Conservation (phyloP, 2,329 filamentous ascomycete species). For the Triangularia verruculosa region DNA sequence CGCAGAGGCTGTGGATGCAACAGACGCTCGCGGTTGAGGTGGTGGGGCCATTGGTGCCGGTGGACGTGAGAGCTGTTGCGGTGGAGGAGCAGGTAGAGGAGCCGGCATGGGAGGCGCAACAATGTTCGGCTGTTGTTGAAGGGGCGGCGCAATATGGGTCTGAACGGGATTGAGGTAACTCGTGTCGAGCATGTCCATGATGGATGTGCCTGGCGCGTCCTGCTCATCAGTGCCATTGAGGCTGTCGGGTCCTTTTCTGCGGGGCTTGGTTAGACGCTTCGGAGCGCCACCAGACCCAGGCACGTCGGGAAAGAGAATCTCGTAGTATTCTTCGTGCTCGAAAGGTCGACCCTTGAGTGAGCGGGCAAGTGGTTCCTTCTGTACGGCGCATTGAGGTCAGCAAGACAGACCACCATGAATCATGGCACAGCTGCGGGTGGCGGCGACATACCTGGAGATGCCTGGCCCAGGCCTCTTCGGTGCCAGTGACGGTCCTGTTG, state of each 20-base stretch:
- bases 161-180: constrained; percentile 27
- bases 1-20: constrained; percentile 40
- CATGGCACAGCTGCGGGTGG: neutral
- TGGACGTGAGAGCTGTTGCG: constrained; percentile 24
- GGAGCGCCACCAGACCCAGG: constrained; percentile 58
- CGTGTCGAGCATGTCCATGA: constrained; percentile 44
- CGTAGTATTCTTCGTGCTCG: constrained; percentile 60
- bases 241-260: constrained; percentile 48
- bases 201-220: constrained; percentile 47
- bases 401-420: neutral
- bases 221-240: constrained; percentile 43
- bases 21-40: constrained; percentile 38
- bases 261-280: constrained; percentile 56
- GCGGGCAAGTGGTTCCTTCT: constrained; percentile 58
- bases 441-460: constrained; percentile 52
- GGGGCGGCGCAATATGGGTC: constrained; percentile 27
- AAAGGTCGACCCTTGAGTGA: constrained; percentile 56
- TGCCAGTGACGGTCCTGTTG: constrained; percentile 51
- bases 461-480: constrained; percentile 54
- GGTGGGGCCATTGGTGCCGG: constrained; percentile 24
- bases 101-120: constrained; percentile 27
- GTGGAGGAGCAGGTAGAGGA: constrained; percentile 21
- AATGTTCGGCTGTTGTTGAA: constrained; percentile 30
- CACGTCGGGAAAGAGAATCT: constrained; percentile 59
- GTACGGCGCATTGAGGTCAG: constrained; percentile 3